These are phyloP conservation scores for Nakataea oryzae DNA, from an alignment of 2,329 filamentous ascomycete species.

Conservation along the genomic window DNA sequence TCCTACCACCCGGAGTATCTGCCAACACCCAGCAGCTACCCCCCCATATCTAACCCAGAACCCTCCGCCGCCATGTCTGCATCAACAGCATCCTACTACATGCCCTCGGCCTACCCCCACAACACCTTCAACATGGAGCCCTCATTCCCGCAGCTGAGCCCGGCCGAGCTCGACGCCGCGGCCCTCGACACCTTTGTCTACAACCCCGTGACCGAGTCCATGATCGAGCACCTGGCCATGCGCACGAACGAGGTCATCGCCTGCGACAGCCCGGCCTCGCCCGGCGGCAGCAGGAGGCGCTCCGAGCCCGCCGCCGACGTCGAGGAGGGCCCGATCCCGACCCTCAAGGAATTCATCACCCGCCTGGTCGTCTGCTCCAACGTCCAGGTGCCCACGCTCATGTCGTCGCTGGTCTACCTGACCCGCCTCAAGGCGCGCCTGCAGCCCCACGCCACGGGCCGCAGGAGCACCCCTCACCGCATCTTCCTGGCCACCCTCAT, in stretches of 20 bases:
- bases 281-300: no score
- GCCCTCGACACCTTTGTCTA: slow-evolving; percentile 76
- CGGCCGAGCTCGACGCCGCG: slow-evolving; percentile 54
- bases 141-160: slow-evolving; percentile 31
- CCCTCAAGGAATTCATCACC: slow-evolving; percentile 82
- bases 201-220: slow-evolving; percentile 61
- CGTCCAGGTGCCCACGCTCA: slow-evolving; percentile 92
- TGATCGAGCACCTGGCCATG: slow-evolving; percentile 67
- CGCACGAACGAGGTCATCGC: slow-evolving; percentile 71
- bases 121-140: slow-evolving; percentile 30
- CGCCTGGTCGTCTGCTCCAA: slow-evolving; percentile 87
- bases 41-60: not conserved
- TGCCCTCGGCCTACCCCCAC: slow-evolving; percentile 6
- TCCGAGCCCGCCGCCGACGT: not conserved
- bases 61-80: not conserved
- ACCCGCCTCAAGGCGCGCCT: slow-evolving; percentile 72
- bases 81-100: not conserved
- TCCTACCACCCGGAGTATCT: not conserved
- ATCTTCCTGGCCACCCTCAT: slow-evolving; percentile 91
- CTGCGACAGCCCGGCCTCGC: slow-evolving; percentile 51
- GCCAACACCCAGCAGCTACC: not conserved
- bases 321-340: slow-evolving; percentile 54
- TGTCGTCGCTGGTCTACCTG: slow-evolving; percentile 94
- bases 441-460: slow-evolving; percentile 89
- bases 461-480: slow-evolving; percentile 91